Evolutionary conservation across 139 green algal genomes (phyloP).

Genomic region (Monoraphidium neglectum): DNA sequence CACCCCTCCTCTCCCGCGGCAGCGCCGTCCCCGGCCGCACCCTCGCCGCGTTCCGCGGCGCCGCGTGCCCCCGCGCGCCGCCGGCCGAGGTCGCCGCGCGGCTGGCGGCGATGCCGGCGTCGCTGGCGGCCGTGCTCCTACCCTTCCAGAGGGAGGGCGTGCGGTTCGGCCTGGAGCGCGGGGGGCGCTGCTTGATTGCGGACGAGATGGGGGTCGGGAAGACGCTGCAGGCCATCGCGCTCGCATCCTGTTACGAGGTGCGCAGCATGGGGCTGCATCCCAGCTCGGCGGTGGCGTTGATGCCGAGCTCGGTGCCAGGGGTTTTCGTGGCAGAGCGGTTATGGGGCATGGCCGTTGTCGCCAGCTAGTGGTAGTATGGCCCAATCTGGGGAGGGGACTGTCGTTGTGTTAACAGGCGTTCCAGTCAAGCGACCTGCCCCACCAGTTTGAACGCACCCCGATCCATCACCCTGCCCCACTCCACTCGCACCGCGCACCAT

Average conservation of each 20-base stretch:
- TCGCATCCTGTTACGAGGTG: slow-evolving; percentile 84
- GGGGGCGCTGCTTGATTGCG: slow-evolving; percentile 83
- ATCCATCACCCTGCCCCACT: too few species aligned
- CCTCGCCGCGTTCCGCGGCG: slow-evolving; percentile 35
- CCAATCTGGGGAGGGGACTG: too few species aligned
- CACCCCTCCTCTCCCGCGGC: slow-evolving; percentile 35
- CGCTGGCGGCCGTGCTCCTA: slow-evolving; percentile 59
- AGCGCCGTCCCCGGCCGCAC: slow-evolving; percentile 28
- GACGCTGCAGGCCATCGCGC: slow-evolving; percentile 90
- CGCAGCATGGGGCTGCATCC: neutral
- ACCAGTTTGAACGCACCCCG: too few species aligned
- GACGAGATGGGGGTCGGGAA: slow-evolving; percentile 97
- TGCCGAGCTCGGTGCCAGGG: too few species aligned
- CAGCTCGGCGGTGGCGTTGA: too few species aligned
- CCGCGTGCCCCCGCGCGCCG: neutral
- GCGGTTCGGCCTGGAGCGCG: slow-evolving; percentile 70
- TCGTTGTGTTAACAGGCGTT: too few species aligned
- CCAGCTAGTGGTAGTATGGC: too few species aligned
- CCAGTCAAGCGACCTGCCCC: too few species aligned
- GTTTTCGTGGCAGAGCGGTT: too few species aligned
- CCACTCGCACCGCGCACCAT: too few species aligned
- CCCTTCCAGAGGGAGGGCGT: slow-evolving; percentile 77
- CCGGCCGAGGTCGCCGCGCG: slow-evolving; percentile 44
- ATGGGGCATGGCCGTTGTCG: too few species aligned
- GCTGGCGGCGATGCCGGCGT: slow-evolving; percentile 49